Base-by-base conservation (phyloP, 805 yeast genomes). In the Saturnispora bothae region DNA sequence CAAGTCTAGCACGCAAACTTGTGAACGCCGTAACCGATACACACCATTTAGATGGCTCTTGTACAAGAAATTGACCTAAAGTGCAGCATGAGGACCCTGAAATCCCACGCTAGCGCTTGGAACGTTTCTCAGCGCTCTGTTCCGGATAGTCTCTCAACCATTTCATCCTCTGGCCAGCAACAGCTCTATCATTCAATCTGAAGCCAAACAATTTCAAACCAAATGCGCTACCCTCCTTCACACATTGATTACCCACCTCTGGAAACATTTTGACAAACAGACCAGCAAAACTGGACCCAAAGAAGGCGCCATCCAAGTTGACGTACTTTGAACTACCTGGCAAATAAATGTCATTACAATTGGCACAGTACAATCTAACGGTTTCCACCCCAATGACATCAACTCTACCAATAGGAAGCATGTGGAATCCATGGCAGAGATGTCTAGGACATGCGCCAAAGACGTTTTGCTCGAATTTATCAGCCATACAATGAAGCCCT, bases 201-300 rank as follows among this genome's bases (percentile, higher is more conserved):
- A 92, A 92, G 1, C 98, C 98, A 62, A 83, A 92, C 33, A 88
- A 68, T 55, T 78, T 83, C 52, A 86, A 69, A 35, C 83, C 81
- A 54, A 70, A 79, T 42, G 66, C 71, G 46, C 66, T 82, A 67
- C 41, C 72, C 66, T 40, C 69, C 67, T 16, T 10, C 6, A 5
- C 34, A 48, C 84, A 78, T 51, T 82, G 85, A 49, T 74, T 73
- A 53, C 82, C 94, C 36, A 86, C 73, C 46, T 85, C 96, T n/a
- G 92, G 85, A 62, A 80, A 86, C 71, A 83, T 81, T 54, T 86
- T 83, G 43, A 92, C 74, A 51, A 92, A 82, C 48, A 92, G 70
- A 2, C 96, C 96, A 1, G 96, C 92, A 63, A 92, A 92, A 26
- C 94, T 78, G 0, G 97, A 85, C 4, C 98, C 97, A 64, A 94